Base-by-base conservation (phyloP, 495 filamentous ascomycete species). In the Trichoderma virens region DNA sequence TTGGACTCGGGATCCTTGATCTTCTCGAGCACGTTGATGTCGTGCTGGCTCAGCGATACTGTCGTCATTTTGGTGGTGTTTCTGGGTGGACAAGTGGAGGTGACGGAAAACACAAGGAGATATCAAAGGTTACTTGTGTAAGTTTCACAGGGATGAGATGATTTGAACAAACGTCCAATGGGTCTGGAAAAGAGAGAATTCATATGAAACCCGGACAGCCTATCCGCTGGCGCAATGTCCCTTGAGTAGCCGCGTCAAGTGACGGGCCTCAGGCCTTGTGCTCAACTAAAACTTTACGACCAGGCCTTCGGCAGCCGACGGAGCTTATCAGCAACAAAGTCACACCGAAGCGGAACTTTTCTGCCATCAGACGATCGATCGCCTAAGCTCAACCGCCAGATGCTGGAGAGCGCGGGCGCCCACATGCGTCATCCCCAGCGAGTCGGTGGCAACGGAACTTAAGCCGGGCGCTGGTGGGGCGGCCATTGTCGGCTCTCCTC, bases 1-100 rank as follows among this genome's bases (percentile, higher is more conserved):
- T 87, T 83, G 34, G 85, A 81, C 70, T 93, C 91, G 14, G 89
- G 87, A 67, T 94, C 90, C 69, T 89, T 91, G 72, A 96, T 87
- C 62, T 89, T 88, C 68, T 86, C 78, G 47, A 94, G 85, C 65
- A 93, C 84, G 38, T 85, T 80, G 65, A 85, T 73, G 74, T 95
- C 91, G 69, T 88, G 88, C 30, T 74, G 73, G 63, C 86, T 88
- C 31, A 96, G 85, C 38, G 78, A 71, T 72, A 79, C 63, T 41
- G 78, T 67, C 27, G 78, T 68, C 80, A 86, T 82, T 20, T 56
- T 56, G 51, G 51, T 25, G 13, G 27, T 56, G 25, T 16, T 56
- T 4, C 28, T 56, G 13, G 14, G 27, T 62, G 20, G 59, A 35
- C 16, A n/a, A 45, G 9, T 43, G 63, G 60, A 51, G 45, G 64